Evolutionary conservation across 2,329 filamentous ascomycete species (phyloP).

Genomic region (Aspergillus versicolor): DNA sequence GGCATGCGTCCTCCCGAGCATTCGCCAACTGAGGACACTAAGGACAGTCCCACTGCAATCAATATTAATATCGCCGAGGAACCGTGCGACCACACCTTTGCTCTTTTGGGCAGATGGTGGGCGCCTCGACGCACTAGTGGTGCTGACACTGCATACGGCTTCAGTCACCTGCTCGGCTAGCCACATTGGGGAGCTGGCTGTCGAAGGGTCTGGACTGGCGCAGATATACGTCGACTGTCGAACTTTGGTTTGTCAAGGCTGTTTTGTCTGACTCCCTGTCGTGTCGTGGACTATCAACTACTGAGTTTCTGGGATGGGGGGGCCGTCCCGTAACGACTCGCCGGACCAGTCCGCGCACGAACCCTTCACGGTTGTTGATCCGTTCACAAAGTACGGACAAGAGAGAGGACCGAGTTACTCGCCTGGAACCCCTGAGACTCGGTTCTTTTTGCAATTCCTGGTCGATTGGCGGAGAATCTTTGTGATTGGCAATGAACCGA

Average conservation of each 20-base stretch:
- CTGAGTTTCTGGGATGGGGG: not conserved
- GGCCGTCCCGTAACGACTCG: not conserved
- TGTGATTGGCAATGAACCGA: not conserved
- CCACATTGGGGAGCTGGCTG: slow-evolving; percentile 6
- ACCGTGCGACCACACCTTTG: slow-evolving; percentile 3
- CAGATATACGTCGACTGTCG: too few relatives aligned
- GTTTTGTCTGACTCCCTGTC: not conserved
- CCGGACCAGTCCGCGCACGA: not conserved
- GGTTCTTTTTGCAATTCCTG: not conserved
- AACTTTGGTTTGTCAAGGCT: too few relatives aligned
- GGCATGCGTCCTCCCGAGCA: not conserved
- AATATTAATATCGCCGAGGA: slow-evolving; percentile 6
- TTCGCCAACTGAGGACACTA: not conserved
- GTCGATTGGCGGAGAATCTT: not conserved
- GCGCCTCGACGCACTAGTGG: slow-evolving; percentile 16
- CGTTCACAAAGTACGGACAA: slow-evolving; percentile 5
- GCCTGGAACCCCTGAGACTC: not conserved
- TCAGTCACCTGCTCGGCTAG: slow-evolving; percentile 24
- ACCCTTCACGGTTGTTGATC: not conserved
- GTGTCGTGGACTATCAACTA: too few relatives aligned
- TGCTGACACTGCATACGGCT: slow-evolving; percentile 23
- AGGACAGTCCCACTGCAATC: slow-evolving; percentile 1
- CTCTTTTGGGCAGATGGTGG: not conserved
- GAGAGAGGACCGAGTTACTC: too few relatives aligned
- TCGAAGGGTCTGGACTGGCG: slow-evolving; percentile 10